Conservation (phyloP, 169 alveolate genomes). For the Plasmodium vinckei region DNA sequence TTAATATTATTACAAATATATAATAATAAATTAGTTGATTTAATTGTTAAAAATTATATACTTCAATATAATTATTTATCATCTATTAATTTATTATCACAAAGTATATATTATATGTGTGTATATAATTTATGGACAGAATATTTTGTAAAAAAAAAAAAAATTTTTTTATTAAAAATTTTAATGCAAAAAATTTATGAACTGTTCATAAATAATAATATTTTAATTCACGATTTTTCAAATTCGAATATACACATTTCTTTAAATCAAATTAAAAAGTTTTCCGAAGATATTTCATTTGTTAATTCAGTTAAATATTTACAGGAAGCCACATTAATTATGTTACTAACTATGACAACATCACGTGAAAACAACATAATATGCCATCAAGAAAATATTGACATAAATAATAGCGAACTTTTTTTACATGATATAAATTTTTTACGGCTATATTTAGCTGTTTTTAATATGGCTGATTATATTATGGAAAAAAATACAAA, state of each 20-base stretch:
- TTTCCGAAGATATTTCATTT: conserved; percentile 8
- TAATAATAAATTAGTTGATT: conserved; percentile 5
- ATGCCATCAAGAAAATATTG: too few relatives aligned
- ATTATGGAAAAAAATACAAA: conserved; percentile 1
- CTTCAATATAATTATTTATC: conserved; percentile 3
- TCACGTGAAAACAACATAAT: too few relatives aligned
- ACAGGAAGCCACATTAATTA: conserved; percentile 11
- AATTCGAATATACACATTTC: neutral
- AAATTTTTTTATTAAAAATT: conserved; percentile 8
- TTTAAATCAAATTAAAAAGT: neutral
- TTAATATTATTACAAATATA: neutral
- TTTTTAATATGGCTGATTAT: conserved; percentile 23
- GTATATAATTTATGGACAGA: neutral
- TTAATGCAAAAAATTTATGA: conserved; percentile 21
- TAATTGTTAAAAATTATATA: conserved; percentile 23
- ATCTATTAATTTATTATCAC: conserved; percentile 22
- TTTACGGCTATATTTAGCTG: conserved; percentile 9
- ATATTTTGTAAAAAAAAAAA: neutral
- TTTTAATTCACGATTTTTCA: neutral
- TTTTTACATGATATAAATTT: neutral
- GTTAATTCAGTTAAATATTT: conserved; percentile 12
- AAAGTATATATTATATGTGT: conserved; percentile 41
- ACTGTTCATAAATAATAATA: conserved; percentile 18
- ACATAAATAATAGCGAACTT: neutral
- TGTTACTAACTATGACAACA: conserved; percentile 15